phyloP scores from a whole-genome alignment of 192 early-diverging fungal species.

The Linnemannia hyalina region DNA sequence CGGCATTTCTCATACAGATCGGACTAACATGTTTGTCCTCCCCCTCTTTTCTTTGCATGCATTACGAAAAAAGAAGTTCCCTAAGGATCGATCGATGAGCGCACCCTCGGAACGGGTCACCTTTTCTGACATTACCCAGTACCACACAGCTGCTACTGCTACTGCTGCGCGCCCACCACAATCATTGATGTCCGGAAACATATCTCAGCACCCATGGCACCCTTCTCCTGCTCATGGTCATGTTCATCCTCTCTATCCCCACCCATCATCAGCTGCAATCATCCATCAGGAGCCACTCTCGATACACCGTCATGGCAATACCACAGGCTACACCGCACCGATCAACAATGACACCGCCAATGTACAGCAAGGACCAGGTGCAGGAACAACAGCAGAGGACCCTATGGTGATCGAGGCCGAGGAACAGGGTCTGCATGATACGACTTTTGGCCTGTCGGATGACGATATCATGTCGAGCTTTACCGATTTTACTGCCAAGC shows the following conservation, averaged over 20 bases:
- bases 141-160: not conserved
- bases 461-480: conserved; percentile 49
- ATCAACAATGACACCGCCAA: too few relatives aligned
- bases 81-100: not conserved
- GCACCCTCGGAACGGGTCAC: not conserved
- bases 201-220: not conserved
- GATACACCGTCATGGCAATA: not conserved
- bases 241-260: not conserved
- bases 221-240: not conserved
- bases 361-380: not conserved
- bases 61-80: not conserved
- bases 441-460: conserved; percentile 41
- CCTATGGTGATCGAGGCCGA: conserved; percentile 10
- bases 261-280: not conserved
- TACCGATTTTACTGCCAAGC: conserved; percentile 29
- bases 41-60: not conserved
- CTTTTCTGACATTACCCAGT: not conserved
- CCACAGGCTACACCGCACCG: too few relatives aligned
- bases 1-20: not conserved
- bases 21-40: not conserved
- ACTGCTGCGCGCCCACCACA: not conserved
- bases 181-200: not conserved
- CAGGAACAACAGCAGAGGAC: conserved; percentile 5
- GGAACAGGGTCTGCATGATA: not conserved
- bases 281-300: not conserved